phyloP scores from a whole-genome alignment of 139 green algal species.

The Pleodorina starrii region DNA sequence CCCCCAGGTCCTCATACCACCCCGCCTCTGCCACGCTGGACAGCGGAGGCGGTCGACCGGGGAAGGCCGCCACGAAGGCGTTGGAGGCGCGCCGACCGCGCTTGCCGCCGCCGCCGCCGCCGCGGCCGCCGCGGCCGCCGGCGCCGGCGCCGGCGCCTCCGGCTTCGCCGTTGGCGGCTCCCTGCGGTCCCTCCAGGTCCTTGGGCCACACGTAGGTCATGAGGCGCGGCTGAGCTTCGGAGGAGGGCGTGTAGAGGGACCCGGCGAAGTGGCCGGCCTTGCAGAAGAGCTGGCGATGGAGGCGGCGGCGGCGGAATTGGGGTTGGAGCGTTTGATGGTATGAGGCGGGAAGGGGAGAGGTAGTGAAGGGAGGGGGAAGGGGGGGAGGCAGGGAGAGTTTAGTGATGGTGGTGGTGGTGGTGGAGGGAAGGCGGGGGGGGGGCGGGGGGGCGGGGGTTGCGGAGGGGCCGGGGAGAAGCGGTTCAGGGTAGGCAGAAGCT shows the following conservation, averaged over 20 bases:
- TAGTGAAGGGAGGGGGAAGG: background rate
- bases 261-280: background rate
- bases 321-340: no score
- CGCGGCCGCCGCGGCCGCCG: background rate
- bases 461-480: no score
- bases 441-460: no score
- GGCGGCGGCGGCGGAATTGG: no score
- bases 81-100: no score
- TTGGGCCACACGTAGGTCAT: conserved; percentile 34
- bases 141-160: background rate
- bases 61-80: background rate
- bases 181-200: background rate
- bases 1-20: conserved; percentile 21
- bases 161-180: background rate
- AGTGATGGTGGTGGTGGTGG: background rate
- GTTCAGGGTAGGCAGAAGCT: no score
- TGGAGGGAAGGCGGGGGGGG: no score
- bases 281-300: conserved; percentile 24
- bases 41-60: background rate
- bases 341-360: no score
- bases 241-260: background rate
- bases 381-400: background rate
- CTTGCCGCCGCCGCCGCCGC: background rate
- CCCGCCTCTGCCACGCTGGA: background rate
- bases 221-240: background rate